phyloP scores from a whole-genome alignment of 495 filamentous ascomycete species.

The Aspergillus nanangensis region DNA sequence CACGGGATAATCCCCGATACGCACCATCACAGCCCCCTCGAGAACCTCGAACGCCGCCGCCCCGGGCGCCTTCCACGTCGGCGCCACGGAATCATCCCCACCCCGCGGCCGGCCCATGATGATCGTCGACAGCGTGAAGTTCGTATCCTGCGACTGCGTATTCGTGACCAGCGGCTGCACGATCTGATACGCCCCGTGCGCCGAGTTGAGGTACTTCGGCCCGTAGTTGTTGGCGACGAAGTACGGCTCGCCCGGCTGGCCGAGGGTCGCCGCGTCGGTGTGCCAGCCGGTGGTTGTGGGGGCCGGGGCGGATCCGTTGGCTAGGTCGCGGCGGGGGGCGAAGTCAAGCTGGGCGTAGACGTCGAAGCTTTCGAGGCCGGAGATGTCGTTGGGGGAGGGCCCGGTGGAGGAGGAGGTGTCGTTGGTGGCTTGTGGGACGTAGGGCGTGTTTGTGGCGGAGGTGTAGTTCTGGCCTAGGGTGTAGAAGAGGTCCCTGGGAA shows the following conservation, averaged over 20 bases:
- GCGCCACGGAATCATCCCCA: conserved; percentile 10
- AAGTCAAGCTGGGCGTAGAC: conserved; percentile 38
- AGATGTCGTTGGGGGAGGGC: conserved; percentile 12
- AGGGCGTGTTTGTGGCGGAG: conserved; percentile 24
- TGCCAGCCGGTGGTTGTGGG: conserved; percentile 29
- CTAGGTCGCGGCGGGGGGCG: conserved; percentile 26
- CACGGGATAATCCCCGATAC: conserved; percentile 27
- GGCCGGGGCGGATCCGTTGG: conserved; percentile 30
- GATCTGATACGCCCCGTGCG: conserved; percentile 33
- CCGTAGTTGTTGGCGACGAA: conserved; percentile 40
- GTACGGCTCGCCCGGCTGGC: conserved; percentile 24
- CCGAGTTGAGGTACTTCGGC: conserved; percentile 33
- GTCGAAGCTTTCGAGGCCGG: conserved; percentile 27
- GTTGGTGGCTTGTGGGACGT: conserved; percentile 16
- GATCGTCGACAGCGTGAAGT: conserved; percentile 36
- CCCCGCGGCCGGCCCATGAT: conserved; percentile 19
- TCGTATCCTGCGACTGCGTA: conserved; percentile 25
- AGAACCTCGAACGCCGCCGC: conserved; percentile 36
- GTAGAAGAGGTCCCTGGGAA: conserved; percentile 37
- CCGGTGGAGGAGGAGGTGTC: conserved; percentile 8
- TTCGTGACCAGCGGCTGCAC: conserved; percentile 36
- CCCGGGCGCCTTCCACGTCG: conserved; percentile 15
- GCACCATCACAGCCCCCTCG: conserved; percentile 31
- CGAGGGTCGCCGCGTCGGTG: conserved; percentile 23
- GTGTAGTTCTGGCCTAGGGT: conserved; percentile 25